phyloP scores from a whole-genome alignment of 495 filamentous ascomycete genomes.

The Aspergillus sclerotiicarbonarius region DNA sequence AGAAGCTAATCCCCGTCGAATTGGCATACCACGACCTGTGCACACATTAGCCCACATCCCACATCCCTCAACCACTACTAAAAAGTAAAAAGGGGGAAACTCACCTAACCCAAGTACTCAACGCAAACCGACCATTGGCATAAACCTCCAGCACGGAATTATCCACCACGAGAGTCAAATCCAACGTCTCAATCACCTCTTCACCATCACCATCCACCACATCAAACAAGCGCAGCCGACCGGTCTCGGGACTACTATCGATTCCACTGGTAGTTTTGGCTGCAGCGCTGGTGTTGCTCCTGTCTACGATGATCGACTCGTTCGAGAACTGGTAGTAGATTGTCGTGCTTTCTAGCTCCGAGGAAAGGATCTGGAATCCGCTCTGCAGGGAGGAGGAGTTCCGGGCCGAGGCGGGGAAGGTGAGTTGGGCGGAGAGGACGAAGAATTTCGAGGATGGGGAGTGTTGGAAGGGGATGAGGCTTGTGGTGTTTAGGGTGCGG shows the following conservation, averaged over 20 bases:
- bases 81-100: not conserved
- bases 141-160: constrained; percentile 22
- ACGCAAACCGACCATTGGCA: constrained; percentile 24
- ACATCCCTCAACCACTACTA: not conserved
- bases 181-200: constrained; percentile 19
- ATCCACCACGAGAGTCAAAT: constrained; percentile 21
- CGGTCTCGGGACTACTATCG: constrained; percentile 15
- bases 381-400: constrained; percentile 17
- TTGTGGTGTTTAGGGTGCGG: constrained; percentile 6
- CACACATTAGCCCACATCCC: constrained; percentile 3
- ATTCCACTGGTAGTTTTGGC: constrained; percentile 18
- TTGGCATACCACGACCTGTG: constrained; percentile 23
- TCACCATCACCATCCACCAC: constrained; percentile 2
- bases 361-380: constrained; percentile 22
- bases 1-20: constrained; percentile 23
- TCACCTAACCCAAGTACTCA: constrained; percentile 23
- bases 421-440: constrained; percentile 13
- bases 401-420: constrained; percentile 18
- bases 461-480: constrained; percentile 11
- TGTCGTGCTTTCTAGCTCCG: constrained; percentile 15
- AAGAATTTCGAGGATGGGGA: constrained; percentile 19
- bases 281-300: constrained; percentile 23
- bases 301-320: constrained; percentile 23
- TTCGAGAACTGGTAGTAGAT: constrained; percentile 28
- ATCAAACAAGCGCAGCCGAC: constrained; percentile 21